Evolutionary conservation across 805 yeast genomes (phyloP), one percentile per base, ranked within the genome.

Genomic region (Yamadazyma tumulicola): DNA sequence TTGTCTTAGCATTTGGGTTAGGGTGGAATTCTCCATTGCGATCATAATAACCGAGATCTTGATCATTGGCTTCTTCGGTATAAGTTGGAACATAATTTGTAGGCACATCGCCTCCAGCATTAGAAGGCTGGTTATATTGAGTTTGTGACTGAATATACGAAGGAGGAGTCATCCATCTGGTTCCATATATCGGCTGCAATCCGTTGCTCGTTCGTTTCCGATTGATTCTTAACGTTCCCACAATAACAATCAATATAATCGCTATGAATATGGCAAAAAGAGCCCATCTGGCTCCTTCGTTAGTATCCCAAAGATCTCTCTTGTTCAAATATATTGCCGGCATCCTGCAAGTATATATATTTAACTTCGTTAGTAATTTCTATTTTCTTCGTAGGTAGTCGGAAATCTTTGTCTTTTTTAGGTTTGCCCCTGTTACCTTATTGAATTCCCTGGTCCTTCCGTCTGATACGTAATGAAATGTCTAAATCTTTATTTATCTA

Each of bases 101-200:
- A 10, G 61, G 65, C 37, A 52, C 42, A 21, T 59, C 68, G 2
- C 72, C 71, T 29, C 72, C 74, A 6, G 66, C 59, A 17, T 42
- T 41, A 25, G 42, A 45, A 1, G 72, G 72, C 29, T 67, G 69
- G 35, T 70, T 63, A 44, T 76, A 72, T 38, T 75, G 79, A 33
- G 62, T 64, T 48, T 83, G 84, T 1, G 87, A 74, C 45, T 79
- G 86, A 30, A 67, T 54, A 51, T 85, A 85, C 8, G 80, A 68
- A 0, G 94, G 94, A 5, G 96, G 96, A 0, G 93, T 82, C 64
- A 87, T 76, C 94, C 94, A 84, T 8, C 84, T 75, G 1, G 93
- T 84, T 7, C 91, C 91, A 39, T 74, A 63, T 1, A 85, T 64
- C 0, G 95, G 95, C 18, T 61, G 65, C 42, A 65, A 60, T 1